Conservation (phyloP, 192 early-diverging fungal genomes). For the Geranomyces variabilis region DNA sequence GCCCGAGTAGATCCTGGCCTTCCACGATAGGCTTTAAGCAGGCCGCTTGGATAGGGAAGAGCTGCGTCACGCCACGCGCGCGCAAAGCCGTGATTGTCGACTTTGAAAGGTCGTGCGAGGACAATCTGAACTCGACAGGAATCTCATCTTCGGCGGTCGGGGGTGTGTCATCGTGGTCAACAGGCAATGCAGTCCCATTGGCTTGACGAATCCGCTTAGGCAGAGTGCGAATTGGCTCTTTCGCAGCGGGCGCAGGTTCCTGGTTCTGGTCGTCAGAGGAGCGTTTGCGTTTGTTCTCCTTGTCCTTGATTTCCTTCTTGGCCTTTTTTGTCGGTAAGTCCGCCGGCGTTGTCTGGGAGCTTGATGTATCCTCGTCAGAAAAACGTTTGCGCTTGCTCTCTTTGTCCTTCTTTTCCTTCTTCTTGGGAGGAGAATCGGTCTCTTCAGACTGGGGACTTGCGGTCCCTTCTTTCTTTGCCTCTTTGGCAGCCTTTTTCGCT, state of each 20-base stretch:
- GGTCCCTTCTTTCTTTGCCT: constrained; percentile 7
- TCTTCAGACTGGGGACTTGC: neutral
- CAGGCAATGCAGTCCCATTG: constrained; percentile 13
- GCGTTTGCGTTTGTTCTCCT: constrained; percentile 40
- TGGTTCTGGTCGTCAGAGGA: constrained; percentile 1
- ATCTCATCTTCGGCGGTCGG: constrained; percentile 27
- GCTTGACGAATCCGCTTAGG: constrained; percentile 13
- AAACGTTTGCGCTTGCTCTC: neutral
- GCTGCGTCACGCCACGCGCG: constrained; percentile 72
- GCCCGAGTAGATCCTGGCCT: constrained; percentile 89
- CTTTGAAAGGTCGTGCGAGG: constrained; percentile 40
- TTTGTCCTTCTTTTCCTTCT: constrained; percentile 29
- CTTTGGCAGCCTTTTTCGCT: constrained; percentile 45
- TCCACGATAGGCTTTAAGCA: constrained; percentile 72
- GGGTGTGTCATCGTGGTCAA: constrained; percentile 2
- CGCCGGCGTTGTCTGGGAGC: constrained; percentile 14
- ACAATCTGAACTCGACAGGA: constrained; percentile 42
- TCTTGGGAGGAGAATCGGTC: neutral
- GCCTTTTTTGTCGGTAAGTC: neutral
- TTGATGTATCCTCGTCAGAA: neutral
- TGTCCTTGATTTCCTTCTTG: constrained; percentile 45
- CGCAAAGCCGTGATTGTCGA: constrained; percentile 71
- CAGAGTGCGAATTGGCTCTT: neutral
- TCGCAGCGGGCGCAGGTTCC: neutral
- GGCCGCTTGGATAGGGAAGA: constrained; percentile 96